Evolutionary conservation across 2,329 filamentous ascomycete species (phyloP).

Genomic region (Scorias spongiosa): DNA sequence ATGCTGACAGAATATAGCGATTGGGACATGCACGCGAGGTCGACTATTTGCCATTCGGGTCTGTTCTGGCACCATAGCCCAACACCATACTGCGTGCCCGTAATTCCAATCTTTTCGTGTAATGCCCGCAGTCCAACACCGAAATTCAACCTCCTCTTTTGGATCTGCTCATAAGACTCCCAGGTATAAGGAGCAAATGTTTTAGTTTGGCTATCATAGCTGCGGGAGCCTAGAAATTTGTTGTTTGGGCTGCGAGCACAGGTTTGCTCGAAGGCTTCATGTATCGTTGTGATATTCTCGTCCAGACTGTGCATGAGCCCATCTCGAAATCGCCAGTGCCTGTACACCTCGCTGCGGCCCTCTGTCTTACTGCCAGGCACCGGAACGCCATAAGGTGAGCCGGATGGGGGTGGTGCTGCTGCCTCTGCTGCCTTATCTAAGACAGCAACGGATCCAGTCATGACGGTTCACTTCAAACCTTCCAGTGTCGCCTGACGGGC

Average conservation of each 20-base stretch:
- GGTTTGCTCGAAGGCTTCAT: conserved; percentile 21
- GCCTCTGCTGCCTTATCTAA: no score
- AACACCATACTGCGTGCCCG: conserved; percentile 52
- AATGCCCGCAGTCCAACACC: conserved; percentile 75
- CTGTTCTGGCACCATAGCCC: conserved; percentile 80
- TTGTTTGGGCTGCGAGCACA: conserved; percentile 48
- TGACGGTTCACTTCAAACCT: no score
- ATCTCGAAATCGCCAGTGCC: conserved; percentile 66
- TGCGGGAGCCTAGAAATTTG: conserved; percentile 64
- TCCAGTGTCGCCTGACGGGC: no score
- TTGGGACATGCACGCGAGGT: conserved; percentile 77
- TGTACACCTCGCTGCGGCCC: conserved; percentile 62
- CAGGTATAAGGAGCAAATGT: conserved; percentile 65
- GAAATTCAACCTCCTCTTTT: conserved; percentile 64
- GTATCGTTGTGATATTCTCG: conserved; percentile 31
- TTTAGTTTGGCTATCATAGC: conserved; percentile 62
- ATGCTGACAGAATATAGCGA: conserved; percentile 80
- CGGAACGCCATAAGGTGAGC: conserved; percentile 62
- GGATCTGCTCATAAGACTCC: conserved; percentile 69
- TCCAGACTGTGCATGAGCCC: conserved; percentile 58
- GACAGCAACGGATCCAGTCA: no score
- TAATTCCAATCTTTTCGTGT: conserved; percentile 56
- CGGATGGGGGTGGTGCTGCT: conserved; percentile 46
- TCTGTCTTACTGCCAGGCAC: conserved; percentile 60
- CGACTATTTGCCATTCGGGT: conserved; percentile 78